Evolutionary conservation across 257 asterid species (phyloP).

Genomic region (Asclepias syriaca): DNA sequence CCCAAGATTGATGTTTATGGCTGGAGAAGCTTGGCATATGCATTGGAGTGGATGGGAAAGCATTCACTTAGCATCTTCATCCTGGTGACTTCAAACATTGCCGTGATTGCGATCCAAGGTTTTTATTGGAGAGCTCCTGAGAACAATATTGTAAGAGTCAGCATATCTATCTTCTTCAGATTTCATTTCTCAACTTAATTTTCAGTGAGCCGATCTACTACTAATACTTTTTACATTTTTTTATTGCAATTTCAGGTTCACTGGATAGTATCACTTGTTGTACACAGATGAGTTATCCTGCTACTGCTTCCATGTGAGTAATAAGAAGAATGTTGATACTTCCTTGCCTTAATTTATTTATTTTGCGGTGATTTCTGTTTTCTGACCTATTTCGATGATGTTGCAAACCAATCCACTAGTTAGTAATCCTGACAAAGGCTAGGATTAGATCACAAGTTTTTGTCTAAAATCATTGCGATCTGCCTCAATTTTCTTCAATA

Average conservation of each 20-base stretch:
- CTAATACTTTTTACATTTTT: background rate
- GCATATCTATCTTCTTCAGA: background rate
- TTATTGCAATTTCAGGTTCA: constrained; percentile 34
- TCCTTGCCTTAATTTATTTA: background rate
- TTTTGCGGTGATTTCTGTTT: background rate
- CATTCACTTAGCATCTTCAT: constrained; percentile 61
- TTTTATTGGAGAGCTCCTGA: constrained; percentile 57
- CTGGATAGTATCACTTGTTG: constrained; percentile 49
- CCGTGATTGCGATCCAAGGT: constrained; percentile 63
- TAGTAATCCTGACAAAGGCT: background rate
- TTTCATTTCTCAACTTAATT: background rate
- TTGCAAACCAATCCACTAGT: background rate
- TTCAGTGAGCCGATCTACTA: background rate
- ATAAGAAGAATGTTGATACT: background rate
- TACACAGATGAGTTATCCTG: constrained; percentile 28
- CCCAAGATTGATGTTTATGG: constrained; percentile 61
- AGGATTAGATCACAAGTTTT: background rate
- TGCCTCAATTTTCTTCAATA: too few species aligned
- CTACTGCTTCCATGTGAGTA: background rate
- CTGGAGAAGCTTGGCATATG: constrained; percentile 50
- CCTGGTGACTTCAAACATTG: constrained; percentile 61
- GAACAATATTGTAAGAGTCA: constrained; percentile 61
- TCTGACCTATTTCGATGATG: background rate
- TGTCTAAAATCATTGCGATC: background rate
- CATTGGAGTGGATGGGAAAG: constrained; percentile 74